Evolutionary conservation across 2,329 filamentous ascomycete species (phyloP), one percentile per base, ranked within the genome.

Genomic region (Colletotrichum sp.): DNA sequence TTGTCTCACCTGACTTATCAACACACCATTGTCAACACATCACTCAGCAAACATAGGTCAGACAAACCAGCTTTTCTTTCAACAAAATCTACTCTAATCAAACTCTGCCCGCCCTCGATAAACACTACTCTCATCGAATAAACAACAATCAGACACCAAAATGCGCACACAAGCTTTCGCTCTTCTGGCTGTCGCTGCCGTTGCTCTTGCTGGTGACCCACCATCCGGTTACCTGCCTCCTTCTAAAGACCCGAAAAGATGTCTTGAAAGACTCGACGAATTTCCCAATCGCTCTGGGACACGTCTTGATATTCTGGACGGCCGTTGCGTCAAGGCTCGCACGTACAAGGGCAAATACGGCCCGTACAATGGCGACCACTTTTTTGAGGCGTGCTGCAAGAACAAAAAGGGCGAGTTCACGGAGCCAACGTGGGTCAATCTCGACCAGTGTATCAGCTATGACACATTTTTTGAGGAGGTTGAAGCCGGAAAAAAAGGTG

Each of bases 281-380:
- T 49, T 36, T n/a, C 69, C 69, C 27, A 61, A 61, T 27, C 69
- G 69, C 19, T 32, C 63, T 2, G 22, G 3, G 2, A 25, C 22
- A 27, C 63, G 69, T 5, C 8, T 32, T 6, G 63, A 72, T 44
- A 30, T 72, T 8, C 52, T 72, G 32, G 16, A 25, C 25, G 49
- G 44, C 8, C 69, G 64, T 4, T 72, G 69, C 16, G 39, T 72
- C 6, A 15, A 61, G 32, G 32, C 62, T 6, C 69, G 69, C 32
- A 72, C 63, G 32, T 72, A 72, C n/a, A 72, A 27, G 32, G 63
- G 63, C 25, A 72, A 61, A 19, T 67, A 55, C 19, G 69, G 69
- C 32, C 69, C 63, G 11, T 59, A 72, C 49, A 68, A 59, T 5
- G 69, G 63, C 32, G 34, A 59, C 32, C 57, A 59, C 49, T 72